Evolutionary conservation across 805 yeast species (phyloP), one percentile per base, ranked within the genome.

Genomic region (Spathaspora girioi): DNA sequence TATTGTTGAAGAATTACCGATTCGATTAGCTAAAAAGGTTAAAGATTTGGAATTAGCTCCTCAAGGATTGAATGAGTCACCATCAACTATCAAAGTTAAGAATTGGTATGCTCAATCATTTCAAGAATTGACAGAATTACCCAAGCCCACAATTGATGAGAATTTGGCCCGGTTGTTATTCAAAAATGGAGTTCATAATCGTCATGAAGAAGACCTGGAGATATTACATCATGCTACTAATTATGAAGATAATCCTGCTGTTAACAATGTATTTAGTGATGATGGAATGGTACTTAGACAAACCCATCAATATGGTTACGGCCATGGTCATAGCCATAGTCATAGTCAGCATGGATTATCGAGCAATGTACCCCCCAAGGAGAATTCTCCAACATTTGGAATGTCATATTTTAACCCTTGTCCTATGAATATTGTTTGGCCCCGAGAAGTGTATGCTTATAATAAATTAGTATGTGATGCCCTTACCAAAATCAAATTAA

Each of bases 81-180:
- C 90, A 1, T 83, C 90, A 2, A 89, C 92, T 47, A 72, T 80
- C 48, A 78, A 83, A 56, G 97, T 90, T 15, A 80, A 84, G 54
- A 82, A 89, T 63, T 91, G 97, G 97, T 91, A 90, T 65, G 92
- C 92, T 1, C 94, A 89, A 64, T 84, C 93, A 8, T 91, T 91
- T 66, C 91, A 89, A 59, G 93, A 90, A 63, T 77, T 90, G 57
- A 82, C 86, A n/a, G 66, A 76, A 11, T 68, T 91, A 43, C 80
- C 82, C 11, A 77, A 79, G 51, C 93, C 93, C 1, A 62, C 60
- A 31, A 71, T 84, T 44, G 70, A 72, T 45, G 72, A 64, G 15
- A 77, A 75, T 45, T 65, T 79, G 54, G 65, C 65, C 38, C 63
- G 67, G 52, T 55, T 76, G 53, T 64, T 80, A 29, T 46, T 29